phyloP scores from a whole-genome alignment of 768 basidiomycete species.

The Artomyces pyxidatus region DNA sequence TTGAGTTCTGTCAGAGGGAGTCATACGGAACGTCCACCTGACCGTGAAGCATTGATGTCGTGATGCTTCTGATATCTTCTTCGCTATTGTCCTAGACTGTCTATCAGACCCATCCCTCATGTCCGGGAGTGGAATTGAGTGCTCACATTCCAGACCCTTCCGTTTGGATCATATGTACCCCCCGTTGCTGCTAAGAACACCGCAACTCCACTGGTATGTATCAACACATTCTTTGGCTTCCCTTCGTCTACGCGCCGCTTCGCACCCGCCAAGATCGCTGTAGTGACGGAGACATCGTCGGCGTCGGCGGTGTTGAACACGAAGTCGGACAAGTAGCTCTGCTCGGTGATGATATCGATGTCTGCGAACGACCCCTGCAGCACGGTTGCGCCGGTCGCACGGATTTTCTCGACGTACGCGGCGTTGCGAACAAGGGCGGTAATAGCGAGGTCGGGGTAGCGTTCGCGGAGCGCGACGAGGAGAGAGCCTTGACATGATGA shows the following conservation, averaged over 20 bases:
- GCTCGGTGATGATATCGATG: background rate
- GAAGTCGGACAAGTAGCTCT: conserved; percentile 2
- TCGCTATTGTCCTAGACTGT: conserved; percentile 4
- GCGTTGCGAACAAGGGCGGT: conserved; percentile 10
- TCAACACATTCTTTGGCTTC: background rate
- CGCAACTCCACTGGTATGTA: conserved; percentile 10
- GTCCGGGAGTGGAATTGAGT: background rate
- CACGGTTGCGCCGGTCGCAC: background rate
- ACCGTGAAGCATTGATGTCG: conserved; percentile 5
- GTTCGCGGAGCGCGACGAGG: background rate
- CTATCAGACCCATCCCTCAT: background rate
- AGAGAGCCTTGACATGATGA: background rate
- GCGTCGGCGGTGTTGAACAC: background rate
- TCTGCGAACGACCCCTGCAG: conserved; percentile 4
- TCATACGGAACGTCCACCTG: conserved; percentile 2
- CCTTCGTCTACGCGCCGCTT: conserved; percentile 1
- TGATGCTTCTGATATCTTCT: conserved; percentile 7
- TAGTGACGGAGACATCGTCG: conserved; percentile 1
- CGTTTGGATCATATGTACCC: conserved; percentile 1
- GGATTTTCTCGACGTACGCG: background rate
- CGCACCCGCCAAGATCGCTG: conserved; percentile 5
- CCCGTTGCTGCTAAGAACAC: conserved; percentile 1
- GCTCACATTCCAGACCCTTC: conserved; percentile 9
- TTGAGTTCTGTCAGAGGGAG: background rate
- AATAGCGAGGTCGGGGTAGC: conserved; percentile 1